Conservation (phyloP, 192 early-diverging fungal species). For the Cladochytrium replicatum region DNA sequence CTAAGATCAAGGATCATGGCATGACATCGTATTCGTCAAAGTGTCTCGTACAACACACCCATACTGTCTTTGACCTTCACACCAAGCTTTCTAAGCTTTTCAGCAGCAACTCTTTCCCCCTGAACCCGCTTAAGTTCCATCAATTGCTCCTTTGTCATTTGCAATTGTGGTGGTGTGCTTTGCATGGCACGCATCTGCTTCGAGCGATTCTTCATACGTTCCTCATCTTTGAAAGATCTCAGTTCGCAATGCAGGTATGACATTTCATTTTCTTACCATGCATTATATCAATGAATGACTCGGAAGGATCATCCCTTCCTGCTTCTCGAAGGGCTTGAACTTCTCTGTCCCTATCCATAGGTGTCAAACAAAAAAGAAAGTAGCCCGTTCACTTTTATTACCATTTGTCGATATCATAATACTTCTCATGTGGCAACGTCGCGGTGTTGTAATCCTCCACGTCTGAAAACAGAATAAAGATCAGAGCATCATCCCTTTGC, state of each 20-base stretch:
- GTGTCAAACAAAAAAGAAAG: slow-evolving; percentile 7
- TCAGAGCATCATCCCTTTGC: slow-evolving; percentile 2
- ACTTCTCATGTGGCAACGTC: slow-evolving; percentile 29
- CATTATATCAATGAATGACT: slow-evolving; percentile 3
- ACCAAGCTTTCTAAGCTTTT: slow-evolving; percentile 33
- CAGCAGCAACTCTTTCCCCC: slow-evolving; percentile 29
- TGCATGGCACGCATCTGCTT: too few relatives aligned
- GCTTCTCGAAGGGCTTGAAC: slow-evolving; percentile 5
- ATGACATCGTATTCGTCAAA: too few relatives aligned
- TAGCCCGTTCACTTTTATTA: slow-evolving; percentile 5
- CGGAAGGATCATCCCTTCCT: slow-evolving; percentile 3
- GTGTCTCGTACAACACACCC: slow-evolving; percentile 42
- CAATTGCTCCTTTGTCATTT: slow-evolving; percentile 24
- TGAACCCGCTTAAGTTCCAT: slow-evolving; percentile 32
- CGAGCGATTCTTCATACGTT: slow-evolving; percentile 6
- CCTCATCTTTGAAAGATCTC: slow-evolving; percentile 22
- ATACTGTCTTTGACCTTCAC: slow-evolving; percentile 24
- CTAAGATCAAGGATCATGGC: too few relatives aligned
- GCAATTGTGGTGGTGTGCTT: slow-evolving; percentile 12
- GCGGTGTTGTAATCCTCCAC: slow-evolving; percentile 39
- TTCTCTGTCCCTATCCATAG: slow-evolving; percentile 7
- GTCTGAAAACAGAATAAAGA: not conserved
- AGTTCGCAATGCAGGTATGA: not conserved
- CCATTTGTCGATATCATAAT: slow-evolving; percentile 27
- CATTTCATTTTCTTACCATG: slow-evolving; percentile 19